A percentile compares a stretch with the other conserved stretches of the same genome.
phyloP scores from a whole-genome alignment of 1,284 basidiomycete genomes.

The Ceratobasidium sp. region DNA sequence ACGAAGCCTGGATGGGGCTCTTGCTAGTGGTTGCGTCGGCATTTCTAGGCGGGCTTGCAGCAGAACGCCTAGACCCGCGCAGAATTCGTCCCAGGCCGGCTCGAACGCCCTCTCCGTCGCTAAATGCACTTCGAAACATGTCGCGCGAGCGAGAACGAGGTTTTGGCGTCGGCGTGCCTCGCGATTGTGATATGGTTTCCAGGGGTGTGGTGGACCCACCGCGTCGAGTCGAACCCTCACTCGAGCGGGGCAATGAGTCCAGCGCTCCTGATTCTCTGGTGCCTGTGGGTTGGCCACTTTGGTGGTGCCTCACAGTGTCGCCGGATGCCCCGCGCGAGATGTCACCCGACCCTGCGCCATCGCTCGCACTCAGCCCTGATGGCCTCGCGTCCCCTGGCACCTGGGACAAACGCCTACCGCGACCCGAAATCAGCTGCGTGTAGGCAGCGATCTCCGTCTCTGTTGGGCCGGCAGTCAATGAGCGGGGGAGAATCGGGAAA shows the following conservation, averaged over 20 bases:
- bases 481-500: conserved; percentile 40
- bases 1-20: conserved; percentile 19
- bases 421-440: conserved; percentile 6
- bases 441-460: conserved; percentile 12
- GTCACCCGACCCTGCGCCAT: conserved; percentile 1
- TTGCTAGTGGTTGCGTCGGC: neutral
- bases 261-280: neutral
- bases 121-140: conserved; percentile 27
- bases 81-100: conserved; percentile 25
- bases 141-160: conserved; percentile 29
- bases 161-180: conserved; percentile 13
- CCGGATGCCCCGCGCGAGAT: conserved; percentile 26
- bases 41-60: conserved; percentile 9
- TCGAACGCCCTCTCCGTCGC: conserved; percentile 35
- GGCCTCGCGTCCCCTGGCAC: neutral
- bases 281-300: neutral
- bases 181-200: conserved; percentile 10
- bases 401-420: neutral
- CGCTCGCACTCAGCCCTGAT: conserved; percentile 9
- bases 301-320: conserved; percentile 22
- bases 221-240: conserved; percentile 13
- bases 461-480: conserved; percentile 29
- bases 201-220: conserved; percentile 27
- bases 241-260: conserved; percentile 5
- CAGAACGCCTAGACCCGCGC: conserved; percentile 24